Percentiles rank a stretch among this genome's conserved stretches.
Conservation (phyloP, 2,329 filamentous ascomycete species). For the Xylariaceae sp. region DNA sequence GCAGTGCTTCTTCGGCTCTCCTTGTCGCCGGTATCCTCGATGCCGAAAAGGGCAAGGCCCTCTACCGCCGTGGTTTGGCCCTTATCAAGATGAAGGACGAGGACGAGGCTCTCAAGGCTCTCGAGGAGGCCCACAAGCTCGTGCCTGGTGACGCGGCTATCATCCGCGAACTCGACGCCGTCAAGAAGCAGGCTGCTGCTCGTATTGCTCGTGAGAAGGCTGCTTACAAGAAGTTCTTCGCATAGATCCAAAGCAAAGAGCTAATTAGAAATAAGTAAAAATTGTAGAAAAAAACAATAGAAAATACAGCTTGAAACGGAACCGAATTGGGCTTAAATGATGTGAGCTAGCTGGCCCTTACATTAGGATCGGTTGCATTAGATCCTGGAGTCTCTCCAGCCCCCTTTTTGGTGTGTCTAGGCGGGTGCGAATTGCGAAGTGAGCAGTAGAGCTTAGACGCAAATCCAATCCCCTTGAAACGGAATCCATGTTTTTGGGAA, state of each 20-base stretch:
- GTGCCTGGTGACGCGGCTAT: constrained; percentile 72
- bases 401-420: too few species aligned
- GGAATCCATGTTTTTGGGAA: too few species aligned
- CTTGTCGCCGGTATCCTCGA: constrained; percentile 60
- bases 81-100: constrained; percentile 74
- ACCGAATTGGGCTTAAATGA: background rate
- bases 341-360: too few species aligned
- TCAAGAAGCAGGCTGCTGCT: constrained; percentile 71
- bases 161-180: constrained; percentile 64
- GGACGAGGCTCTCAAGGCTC: constrained; percentile 69
- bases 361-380: too few species aligned
- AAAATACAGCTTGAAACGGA: background rate
- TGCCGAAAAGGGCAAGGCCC: constrained; percentile 80
- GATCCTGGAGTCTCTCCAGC: too few species aligned
- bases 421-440: too few species aligned
- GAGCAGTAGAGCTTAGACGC: too few species aligned
- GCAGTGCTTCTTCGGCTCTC: constrained; percentile 68
- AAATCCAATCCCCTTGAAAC: too few species aligned
- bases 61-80: constrained; percentile 78
- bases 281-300: background rate
- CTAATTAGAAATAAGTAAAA: background rate
- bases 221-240: constrained; percentile 87
- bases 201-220: constrained; percentile 84
- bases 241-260: constrained; percentile 32
- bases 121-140: constrained; percentile 70